These are phyloP conservation scores for Amanita pallidorosea DNA, from an alignment of 768 basidiomycete genomes.

Conservation along the genomic window DNA sequence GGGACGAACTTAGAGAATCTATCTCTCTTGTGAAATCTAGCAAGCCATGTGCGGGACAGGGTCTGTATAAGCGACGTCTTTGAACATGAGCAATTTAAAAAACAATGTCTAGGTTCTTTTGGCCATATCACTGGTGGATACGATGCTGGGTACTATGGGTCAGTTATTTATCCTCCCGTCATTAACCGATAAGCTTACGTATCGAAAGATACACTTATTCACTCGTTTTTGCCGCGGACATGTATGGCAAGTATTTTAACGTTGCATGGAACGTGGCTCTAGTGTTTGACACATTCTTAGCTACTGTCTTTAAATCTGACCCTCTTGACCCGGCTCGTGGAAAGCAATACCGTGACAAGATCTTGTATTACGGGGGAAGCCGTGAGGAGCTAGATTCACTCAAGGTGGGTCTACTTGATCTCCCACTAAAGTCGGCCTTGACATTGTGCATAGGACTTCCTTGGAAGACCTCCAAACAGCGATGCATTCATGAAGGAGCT, in stretches of 20 bases:
- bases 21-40: conserved; percentile 60
- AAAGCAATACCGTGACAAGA: conserved; percentile 61
- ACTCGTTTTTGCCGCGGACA: conserved; percentile 49
- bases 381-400: conserved; percentile 76
- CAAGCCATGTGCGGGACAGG: conserved; percentile 58
- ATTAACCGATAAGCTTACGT: not conserved
- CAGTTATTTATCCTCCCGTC: conserved; percentile 5
- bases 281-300: conserved; percentile 14
- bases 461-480: conserved; percentile 64
- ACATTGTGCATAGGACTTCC: conserved; percentile 45
- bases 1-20: conserved; percentile 62
- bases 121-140: conserved; percentile 73
- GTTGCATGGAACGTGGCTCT: not conserved
- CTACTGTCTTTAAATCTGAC: conserved; percentile 72
- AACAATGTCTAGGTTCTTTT: conserved; percentile 34
- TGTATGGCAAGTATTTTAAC: conserved; percentile 30
- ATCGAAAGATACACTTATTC: conserved; percentile 53
- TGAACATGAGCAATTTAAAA: not conserved
- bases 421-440: not conserved
- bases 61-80: conserved; percentile 10
- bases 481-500: conserved; percentile 66
- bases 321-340: conserved; percentile 65
- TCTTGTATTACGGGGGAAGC: conserved; percentile 64
- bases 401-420: conserved; percentile 30
- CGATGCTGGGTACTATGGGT: conserved; percentile 60